Percentiles rank a stretch among this genome's conserved stretches.
Evolutionary conservation across 768 basidiomycete species (phyloP).

Genomic region (Chlorophyllum brunneum): DNA sequence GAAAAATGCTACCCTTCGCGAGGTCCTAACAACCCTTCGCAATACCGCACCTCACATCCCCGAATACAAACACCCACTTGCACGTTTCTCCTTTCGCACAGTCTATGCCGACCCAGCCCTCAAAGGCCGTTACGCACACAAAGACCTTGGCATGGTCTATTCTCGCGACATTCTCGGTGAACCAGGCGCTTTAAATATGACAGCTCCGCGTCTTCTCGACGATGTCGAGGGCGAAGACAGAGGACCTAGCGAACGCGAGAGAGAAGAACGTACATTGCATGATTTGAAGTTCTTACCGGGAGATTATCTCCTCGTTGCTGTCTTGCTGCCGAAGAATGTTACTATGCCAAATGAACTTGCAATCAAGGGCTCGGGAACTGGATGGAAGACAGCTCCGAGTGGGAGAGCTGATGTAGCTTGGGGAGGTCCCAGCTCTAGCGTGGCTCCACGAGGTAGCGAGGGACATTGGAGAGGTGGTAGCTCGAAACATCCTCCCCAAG

Average conservation of each 20-base stretch:
- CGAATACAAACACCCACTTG: conserved; percentile 79
- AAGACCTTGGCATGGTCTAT: conserved; percentile 79
- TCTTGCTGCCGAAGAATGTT: conserved; percentile 68
- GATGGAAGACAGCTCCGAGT: conserved; percentile 17
- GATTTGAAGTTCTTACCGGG: conserved; percentile 79
- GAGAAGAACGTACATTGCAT: conserved; percentile 70
- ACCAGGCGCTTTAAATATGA: conserved; percentile 54
- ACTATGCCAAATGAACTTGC: conserved; percentile 46
- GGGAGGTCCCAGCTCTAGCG: conserved; percentile 30
- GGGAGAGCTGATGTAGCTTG: conserved; percentile 15
- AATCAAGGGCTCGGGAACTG: conserved; percentile 46
- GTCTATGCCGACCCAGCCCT: conserved; percentile 73
- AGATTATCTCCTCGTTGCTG: conserved; percentile 73
- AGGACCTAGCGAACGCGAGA: conserved; percentile 33
- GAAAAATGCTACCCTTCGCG: conserved; percentile 80
- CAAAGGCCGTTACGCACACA: conserved; percentile 68
- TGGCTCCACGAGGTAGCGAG: conserved; percentile 40
- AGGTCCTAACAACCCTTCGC: conserved; percentile 75
- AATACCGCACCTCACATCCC: conserved; percentile 60
- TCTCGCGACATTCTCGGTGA: conserved; percentile 84
- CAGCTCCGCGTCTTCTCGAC: conserved; percentile 59
- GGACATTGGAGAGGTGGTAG: conserved; percentile 72
- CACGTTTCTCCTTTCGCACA: conserved; percentile 76
- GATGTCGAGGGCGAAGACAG: conserved; percentile 29
- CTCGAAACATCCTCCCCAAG: conserved; percentile 46